Evolutionary conservation across 306 rosid genomes (phyloP).

Genomic region (Gastrolobium villosum): DNA sequence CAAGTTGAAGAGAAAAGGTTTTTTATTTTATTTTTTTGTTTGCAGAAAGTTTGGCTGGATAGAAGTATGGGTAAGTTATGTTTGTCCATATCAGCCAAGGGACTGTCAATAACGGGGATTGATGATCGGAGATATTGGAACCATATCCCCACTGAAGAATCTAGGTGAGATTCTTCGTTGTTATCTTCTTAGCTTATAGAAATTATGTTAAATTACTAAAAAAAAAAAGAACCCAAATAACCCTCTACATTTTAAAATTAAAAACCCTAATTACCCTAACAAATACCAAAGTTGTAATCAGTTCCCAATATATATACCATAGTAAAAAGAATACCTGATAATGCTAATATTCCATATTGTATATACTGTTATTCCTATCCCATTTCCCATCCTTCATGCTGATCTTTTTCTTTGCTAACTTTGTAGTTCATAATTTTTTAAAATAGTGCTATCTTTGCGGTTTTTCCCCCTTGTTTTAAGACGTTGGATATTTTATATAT

Average conservation of each 20-base stretch:
- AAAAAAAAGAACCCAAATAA: background rate
- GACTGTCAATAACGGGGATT: conserved; percentile 86
- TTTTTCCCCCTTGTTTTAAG: background rate
- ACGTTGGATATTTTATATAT: conserved; percentile 19
- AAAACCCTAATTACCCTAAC: background rate
- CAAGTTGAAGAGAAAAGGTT: background rate
- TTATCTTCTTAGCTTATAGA: background rate
- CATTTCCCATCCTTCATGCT: background rate
- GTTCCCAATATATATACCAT: background rate
- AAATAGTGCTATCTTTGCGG: background rate
- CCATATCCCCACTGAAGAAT: conserved; percentile 71
- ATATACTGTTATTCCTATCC: conserved; percentile 2
- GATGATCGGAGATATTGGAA: conserved; percentile 87
- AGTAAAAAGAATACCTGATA: background rate
- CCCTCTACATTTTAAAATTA: background rate
- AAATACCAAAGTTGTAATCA: background rate
- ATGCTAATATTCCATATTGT: background rate
- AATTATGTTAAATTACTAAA: conserved; percentile 13
- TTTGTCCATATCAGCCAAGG: conserved; percentile 77
- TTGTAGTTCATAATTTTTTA: background rate
- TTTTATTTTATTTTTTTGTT: conserved; percentile 1
- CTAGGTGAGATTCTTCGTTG: conserved; percentile 64
- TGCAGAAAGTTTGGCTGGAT: conserved; percentile 93
- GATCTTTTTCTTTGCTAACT: background rate
- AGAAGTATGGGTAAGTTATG: conserved; percentile 77